These are phyloP conservation scores for Ampelocalamus luodianensis DNA, from an alignment of 176 grass and related monocot species.

Conservation along the genomic window DNA sequence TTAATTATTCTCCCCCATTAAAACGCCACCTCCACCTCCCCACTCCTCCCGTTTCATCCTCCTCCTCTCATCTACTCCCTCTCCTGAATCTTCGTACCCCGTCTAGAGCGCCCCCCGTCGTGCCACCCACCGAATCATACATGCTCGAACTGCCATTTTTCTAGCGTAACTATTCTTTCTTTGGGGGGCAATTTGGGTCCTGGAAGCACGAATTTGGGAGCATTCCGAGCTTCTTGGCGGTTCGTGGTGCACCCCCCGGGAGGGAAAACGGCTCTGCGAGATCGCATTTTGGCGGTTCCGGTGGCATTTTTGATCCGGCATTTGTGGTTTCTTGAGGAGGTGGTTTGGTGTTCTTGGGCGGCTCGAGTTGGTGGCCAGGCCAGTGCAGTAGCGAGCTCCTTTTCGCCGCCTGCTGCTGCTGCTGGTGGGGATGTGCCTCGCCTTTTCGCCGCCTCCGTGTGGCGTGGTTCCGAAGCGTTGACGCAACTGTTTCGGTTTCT, in stretches of 20 bases:
- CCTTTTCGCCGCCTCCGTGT: conserved; percentile 53
- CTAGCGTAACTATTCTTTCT: background rate
- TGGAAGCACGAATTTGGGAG: background rate
- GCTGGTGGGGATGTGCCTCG: conserved; percentile 49
- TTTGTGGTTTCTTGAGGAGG: conserved; percentile 2
- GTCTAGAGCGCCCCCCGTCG: background rate
- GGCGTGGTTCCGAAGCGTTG: conserved; percentile 49
- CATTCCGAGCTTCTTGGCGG: conserved; percentile 3
- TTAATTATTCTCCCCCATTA: conserved; percentile 67
- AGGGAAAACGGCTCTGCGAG: background rate
- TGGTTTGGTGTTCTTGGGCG: background rate
- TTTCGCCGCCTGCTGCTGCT: conserved; percentile 41
- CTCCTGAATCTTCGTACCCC: conserved; percentile 40
- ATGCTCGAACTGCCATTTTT: conserved; percentile 1
- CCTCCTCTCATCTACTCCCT: conserved; percentile 1
- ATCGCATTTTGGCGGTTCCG: background rate
- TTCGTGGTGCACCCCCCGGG: background rate
- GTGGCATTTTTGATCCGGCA: conserved; percentile 24
- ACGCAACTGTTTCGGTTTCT: conserved; percentile 5
- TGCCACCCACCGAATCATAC: conserved; percentile 41
- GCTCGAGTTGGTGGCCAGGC: conserved; percentile 22
- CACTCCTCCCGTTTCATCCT: background rate
- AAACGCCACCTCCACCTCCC: conserved; percentile 39
- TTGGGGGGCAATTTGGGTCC: background rate
- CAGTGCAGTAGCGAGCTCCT: background rate